Evolutionary conservation across 495 filamentous ascomycete genomes (phyloP), one percentile per base, ranked within the genome.

Genomic region (Trichoderma reesei): DNA sequence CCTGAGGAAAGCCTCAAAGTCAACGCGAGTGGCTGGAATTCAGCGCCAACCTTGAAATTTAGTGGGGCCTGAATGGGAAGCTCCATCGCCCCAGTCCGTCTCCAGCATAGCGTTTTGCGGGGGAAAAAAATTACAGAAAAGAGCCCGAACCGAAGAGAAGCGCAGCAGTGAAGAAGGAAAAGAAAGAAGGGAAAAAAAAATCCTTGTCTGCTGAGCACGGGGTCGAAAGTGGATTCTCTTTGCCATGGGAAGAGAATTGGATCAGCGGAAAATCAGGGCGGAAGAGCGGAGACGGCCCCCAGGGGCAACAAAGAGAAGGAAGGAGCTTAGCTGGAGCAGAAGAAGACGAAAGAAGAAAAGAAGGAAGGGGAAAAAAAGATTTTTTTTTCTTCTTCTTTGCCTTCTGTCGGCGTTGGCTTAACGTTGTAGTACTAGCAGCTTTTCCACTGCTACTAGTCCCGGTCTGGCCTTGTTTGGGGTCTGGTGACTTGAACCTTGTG

Each of bases 91-190:
- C 51, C 20, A 33, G 20, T 7, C 51, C 51, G 8, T 3, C 20
- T 56, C 14, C 1, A 31, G 26, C 51, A 13, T 56, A 56, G 51
- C 51, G 51, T 56, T 56, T 56, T 56, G 51, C 51, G 51, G 51
- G 51, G 51, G 51, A 56, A 56, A 56, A 56, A 36, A 46, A 46
- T 39, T 10, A 46, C 34, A 18, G 20, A 33, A 33, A 34, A n/a
- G n/a, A n/a, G n/a, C n/a, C n/a, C n/a, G n/a, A n/a, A n/a, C n/a
- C n/a, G n/a, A n/a, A n/a, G n/a, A n/a, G n/a, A n/a, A n/a, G n/a
- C n/a, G n/a, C n/a, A n/a, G n/a, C n/a, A n/a, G n/a, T n/a, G n/a
- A n/a, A n/a, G n/a, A n/a, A n/a, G n/a, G 4, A 13, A 13, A 31
- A 31, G 11, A 26, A 20, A 5, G 8, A 18, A 48, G 44, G 20